These are phyloP conservation scores for Rehmannia glutinosa DNA, from an alignment of 257 asterid genomes.

Conservation along the genomic window DNA sequence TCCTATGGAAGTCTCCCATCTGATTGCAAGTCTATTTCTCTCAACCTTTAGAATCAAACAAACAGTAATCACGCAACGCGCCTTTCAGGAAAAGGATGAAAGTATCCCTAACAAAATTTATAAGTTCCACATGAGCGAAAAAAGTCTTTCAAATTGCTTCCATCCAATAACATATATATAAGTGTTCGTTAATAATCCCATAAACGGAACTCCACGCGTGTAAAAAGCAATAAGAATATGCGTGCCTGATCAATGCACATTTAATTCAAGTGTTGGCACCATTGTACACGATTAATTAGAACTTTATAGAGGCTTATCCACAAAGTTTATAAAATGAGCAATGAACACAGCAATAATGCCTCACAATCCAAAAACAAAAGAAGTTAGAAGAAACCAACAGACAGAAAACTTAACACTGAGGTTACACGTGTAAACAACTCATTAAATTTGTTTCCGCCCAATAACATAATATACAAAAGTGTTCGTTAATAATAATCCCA, in stretches of 20 bases:
- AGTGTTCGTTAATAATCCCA: not conserved
- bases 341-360: not conserved
- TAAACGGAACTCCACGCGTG: constrained; percentile 2
- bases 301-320: not conserved
- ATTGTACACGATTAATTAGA: not conserved
- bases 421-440: not conserved
- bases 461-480: not conserved
- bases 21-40: not conserved
- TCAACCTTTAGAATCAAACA: not conserved
- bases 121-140: not conserved
- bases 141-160: not conserved
- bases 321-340: too few species aligned
- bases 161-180: not conserved
- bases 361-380: not conserved
- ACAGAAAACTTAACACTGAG: not conserved
- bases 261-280: constrained; percentile 2
- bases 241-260: not conserved
- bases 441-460: not conserved
- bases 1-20: not conserved
- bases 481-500: not conserved
- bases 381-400: not conserved
- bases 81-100: not conserved
- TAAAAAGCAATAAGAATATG: not conserved
- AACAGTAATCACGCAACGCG: not conserved
- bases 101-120: not conserved